Evolutionary conservation across 805 yeast species (phyloP).

Genomic region (Clavispora carvajalis): DNA sequence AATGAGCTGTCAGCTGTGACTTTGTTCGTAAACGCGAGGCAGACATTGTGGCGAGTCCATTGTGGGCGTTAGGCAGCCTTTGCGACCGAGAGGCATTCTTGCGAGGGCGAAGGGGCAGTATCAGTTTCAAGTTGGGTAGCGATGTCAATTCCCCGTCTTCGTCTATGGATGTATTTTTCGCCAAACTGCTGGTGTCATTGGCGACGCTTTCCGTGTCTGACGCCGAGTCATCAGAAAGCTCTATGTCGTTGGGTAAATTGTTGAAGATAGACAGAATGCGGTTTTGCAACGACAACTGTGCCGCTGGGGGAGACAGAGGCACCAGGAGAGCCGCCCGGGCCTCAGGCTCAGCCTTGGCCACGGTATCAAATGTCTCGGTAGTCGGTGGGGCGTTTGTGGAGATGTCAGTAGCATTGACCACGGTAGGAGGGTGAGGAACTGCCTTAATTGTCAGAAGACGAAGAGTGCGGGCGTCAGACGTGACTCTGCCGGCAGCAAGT

Average conservation of each 20-base stretch:
- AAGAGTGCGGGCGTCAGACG: slow-evolving; percentile 30
- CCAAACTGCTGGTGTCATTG: slow-evolving; percentile 5
- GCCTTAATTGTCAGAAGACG: slow-evolving; percentile 23
- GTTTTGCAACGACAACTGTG: slow-evolving; percentile 19
- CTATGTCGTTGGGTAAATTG: slow-evolving; percentile 44
- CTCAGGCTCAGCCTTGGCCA: background rate
- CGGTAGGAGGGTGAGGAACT: slow-evolving; percentile 17
- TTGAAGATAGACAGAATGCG: slow-evolving; percentile 37
- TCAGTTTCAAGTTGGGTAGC: background rate
- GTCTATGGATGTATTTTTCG: background rate
- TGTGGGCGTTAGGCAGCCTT: background rate
- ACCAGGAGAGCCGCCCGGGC: background rate
- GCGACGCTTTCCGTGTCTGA: slow-evolving; percentile 34
- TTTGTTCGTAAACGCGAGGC: background rate
- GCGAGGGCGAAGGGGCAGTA: background rate
- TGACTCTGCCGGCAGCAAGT: slow-evolving; percentile 20
- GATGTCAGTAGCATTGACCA: slow-evolving; percentile 22
- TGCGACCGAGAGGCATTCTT: background rate
- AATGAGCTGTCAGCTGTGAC: background rate
- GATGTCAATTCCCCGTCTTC: background rate
- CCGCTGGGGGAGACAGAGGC: background rate
- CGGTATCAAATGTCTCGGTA: background rate
- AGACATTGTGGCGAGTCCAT: background rate
- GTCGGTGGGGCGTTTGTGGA: slow-evolving; percentile 28
- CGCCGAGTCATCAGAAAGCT: slow-evolving; percentile 42